These are phyloP conservation scores for Vinca major DNA, from an alignment of 305 asterid species.

Conservation along the genomic window DNA sequence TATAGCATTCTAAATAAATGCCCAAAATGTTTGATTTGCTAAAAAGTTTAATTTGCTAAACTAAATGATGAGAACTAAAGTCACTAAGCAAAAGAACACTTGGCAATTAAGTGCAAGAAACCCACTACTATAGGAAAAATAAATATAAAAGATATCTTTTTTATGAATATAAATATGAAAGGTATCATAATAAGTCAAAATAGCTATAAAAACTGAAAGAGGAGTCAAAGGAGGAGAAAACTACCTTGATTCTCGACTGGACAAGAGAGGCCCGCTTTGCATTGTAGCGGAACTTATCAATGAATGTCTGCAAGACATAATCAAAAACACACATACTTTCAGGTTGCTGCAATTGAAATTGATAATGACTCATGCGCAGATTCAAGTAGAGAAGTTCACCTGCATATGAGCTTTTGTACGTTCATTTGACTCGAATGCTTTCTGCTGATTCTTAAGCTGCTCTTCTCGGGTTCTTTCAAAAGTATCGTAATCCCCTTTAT, in stretches of 20 bases:
- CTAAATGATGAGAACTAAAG: not conserved
- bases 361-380: not conserved
- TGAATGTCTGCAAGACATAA: constrained; percentile 58
- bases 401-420: constrained; percentile 88
- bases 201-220: not conserved
- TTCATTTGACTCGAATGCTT: constrained; percentile 89
- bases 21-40: not conserved
- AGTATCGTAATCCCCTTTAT: constrained; percentile 75
- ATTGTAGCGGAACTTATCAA: constrained; percentile 94
- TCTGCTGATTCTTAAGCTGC: constrained; percentile 75
- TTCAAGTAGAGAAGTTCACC: constrained; percentile 32
- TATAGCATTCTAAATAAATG: not conserved
- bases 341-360: not conserved
- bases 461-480: constrained; percentile 96
- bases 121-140: not conserved
- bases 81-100: not conserved
- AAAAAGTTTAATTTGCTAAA: not conserved
- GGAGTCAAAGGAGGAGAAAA: constrained; percentile 2
- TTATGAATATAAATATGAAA: not conserved
- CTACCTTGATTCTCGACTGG: constrained; percentile 98
- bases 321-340: constrained; percentile 6
- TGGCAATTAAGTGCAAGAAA: not conserved
- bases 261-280: constrained; percentile 99
- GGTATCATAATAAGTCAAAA: not conserved
- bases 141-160: not conserved